Evolutionary conservation across 257 asterid genomes (phyloP), one percentile per base, ranked within the genome.

Genomic region (Paulownia fortunei): DNA sequence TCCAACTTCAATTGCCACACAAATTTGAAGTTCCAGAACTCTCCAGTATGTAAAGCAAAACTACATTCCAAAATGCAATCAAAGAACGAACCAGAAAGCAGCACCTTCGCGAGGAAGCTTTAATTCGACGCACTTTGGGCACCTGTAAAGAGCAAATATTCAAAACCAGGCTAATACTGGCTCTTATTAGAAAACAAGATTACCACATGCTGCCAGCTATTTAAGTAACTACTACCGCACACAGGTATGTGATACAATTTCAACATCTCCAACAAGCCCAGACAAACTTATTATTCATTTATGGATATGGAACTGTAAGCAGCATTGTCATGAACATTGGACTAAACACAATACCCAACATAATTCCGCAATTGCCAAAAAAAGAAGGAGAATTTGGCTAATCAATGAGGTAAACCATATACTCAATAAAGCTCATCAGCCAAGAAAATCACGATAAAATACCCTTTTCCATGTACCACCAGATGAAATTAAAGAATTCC

Each of bases 51-150:
- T 62, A 51, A 44, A 72, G 46, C 59, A 49, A 83, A 72, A 47
- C 34, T 37, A 49, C 46, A 78, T 36, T 65, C 27, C 12, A 21
- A 32, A 23, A 76, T 19, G 46, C 62, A 26, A 70, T 68, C 60
- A 84, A 44, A 72, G 72, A 74, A 93, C 97, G 39, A 87, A 96
- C 98, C 99, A 96, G 97, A 96, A 96, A 72, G 99, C 90, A 82
- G 99, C 97, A 55, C 84, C 92, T 81, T 92, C 97, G 19, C 97
- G 98, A 13, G 99, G 94, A 84, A 96, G 99, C 94, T 92, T 96
- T 67, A 93, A 73, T 70, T 93, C 92, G 1, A 89, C 94, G 47
- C 99, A 96, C 83, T 96, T 96, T 3, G 99, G 99, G 79, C 99
- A 93, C 91, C 99, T 96, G 80, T 23, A 73, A 70, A 32, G 34